These are phyloP conservation scores for Fusarium sambucinum DNA, from an alignment of 2,329 filamentous ascomycete species.

Conservation along the genomic window DNA sequence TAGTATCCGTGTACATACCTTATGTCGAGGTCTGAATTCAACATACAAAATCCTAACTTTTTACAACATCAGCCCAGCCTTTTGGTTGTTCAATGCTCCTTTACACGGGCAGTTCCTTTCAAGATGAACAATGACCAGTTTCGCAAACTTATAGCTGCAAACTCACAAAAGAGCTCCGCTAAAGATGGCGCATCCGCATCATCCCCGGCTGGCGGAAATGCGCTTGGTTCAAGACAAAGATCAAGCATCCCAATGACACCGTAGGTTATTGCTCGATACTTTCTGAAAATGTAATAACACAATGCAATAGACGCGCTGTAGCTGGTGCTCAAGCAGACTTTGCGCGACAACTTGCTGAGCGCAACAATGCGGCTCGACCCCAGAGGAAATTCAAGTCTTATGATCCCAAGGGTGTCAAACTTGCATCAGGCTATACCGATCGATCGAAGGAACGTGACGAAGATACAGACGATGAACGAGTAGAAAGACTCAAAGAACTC, in stretches of 20 bases:
- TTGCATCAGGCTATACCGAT: slow-evolving; percentile 86
- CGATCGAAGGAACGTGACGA: slow-evolving; percentile 75
- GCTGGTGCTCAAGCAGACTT: slow-evolving; percentile 73
- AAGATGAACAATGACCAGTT: slow-evolving; percentile 97
- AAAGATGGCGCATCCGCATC: slow-evolving; percentile 61
- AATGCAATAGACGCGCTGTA: slow-evolving; percentile 70
- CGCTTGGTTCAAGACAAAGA: slow-evolving; percentile 81
- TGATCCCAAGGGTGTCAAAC: slow-evolving; percentile 83
- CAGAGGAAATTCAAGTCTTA: slow-evolving; percentile 82
- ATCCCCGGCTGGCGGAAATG: slow-evolving; percentile 53
- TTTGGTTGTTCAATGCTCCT: not conserved
- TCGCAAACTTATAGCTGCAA: slow-evolving; percentile 76
- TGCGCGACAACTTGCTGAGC: slow-evolving; percentile 84
- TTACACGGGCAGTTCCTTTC: not conserved
- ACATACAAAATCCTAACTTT: slow-evolving; percentile 1
- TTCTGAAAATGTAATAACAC: slow-evolving; percentile 40
- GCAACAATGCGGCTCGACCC: slow-evolving; percentile 66
- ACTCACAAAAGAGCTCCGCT: slow-evolving; percentile 55
- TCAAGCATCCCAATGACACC: slow-evolving; percentile 95
- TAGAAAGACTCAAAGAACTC: slow-evolving; percentile 78
- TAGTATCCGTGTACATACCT: slow-evolving; percentile 28
- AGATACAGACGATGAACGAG: slow-evolving; percentile 66
- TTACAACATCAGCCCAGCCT: slow-evolving; percentile 10
- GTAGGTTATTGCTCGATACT: slow-evolving; percentile 61
- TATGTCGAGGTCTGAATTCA: slow-evolving; percentile 3